Conservation (phyloP, 78 protist species). For the Dictyostelium capitatum region DNA sequence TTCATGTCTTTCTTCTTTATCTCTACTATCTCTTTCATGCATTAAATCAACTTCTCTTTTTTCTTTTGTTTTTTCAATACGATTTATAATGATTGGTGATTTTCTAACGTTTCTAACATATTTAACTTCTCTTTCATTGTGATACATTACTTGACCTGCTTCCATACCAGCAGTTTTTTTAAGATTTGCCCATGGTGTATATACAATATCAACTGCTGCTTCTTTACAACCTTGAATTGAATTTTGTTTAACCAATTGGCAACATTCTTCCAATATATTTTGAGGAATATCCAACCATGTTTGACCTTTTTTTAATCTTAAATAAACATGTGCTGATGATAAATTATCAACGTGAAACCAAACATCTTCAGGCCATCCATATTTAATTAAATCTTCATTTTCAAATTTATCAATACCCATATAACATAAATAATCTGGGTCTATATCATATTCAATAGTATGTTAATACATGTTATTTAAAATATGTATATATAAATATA, state of each 20-base stretch:
- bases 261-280: slow-evolving; percentile 92
- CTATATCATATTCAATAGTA: not conserved
- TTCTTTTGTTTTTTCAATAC: slow-evolving; percentile 78
- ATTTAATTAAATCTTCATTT: slow-evolving; percentile 95
- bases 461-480: not conserved
- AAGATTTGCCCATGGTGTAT: slow-evolving; percentile 96
- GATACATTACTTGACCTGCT: slow-evolving; percentile 94
- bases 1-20: slow-evolving; percentile 50
- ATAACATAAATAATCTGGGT: slow-evolving; percentile 69
- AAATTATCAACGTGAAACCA: slow-evolving; percentile 97
- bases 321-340: slow-evolving; percentile 97
- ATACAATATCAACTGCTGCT: slow-evolving; percentile 82
- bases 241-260: slow-evolving; percentile 95
- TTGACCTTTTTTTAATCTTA: slow-evolving; percentile 87
- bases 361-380: slow-evolving; percentile 95
- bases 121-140: slow-evolving; percentile 40
- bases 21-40: slow-evolving; percentile 66
- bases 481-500: not conserved
- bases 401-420: slow-evolving; percentile 95
- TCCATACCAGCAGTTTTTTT: slow-evolving; percentile 95
- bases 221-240: slow-evolving; percentile 94
- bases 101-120: slow-evolving; percentile 56
- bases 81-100: slow-evolving; percentile 30
- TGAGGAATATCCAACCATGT: slow-evolving; percentile 87
- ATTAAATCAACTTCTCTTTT: slow-evolving; percentile 48